Evolutionary conservation across 208 protist genomes (phyloP).

Genomic region (Acanthamoeba triangularis): DNA sequence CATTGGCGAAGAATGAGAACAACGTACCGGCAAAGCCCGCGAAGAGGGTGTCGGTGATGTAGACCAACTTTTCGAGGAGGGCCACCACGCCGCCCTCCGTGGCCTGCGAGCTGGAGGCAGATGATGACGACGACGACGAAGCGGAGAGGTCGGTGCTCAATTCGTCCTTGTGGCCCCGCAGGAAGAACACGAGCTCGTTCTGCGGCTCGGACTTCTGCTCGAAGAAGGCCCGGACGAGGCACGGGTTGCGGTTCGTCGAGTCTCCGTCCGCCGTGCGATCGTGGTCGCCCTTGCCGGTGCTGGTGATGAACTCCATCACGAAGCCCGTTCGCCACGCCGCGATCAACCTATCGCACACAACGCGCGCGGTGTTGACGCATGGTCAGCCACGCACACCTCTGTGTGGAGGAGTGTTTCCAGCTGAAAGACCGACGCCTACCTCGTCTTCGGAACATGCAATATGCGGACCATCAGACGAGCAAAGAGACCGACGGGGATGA

Average conservation of each 20-base stretch:
- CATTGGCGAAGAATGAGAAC: not conserved
- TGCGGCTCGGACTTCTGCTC: constrained; percentile 9
- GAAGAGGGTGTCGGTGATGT: constrained; percentile 51
- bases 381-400: not conserved
- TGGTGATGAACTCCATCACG: constrained; percentile 23
- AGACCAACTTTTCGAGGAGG: constrained; percentile 60
- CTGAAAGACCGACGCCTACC: not conserved
- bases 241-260: not conserved
- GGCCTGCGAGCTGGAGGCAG: not conserved
- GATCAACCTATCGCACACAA: constrained; percentile 12
- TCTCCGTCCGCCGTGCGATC: not conserved
- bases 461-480: constrained; percentile 65
- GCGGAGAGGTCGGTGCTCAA: not conserved
- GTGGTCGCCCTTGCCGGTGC: not conserved
- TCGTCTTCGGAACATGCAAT: constrained; percentile 67
- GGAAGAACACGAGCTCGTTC: not conserved
- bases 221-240: constrained; percentile 29
- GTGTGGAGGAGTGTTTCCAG: too few species aligned
- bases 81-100: not conserved
- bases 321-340: constrained; percentile 13
- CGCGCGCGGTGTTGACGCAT: not conserved
- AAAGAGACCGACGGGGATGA: constrained; percentile 61
- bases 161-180: constrained; percentile 46
- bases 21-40: constrained; percentile 18
- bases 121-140: not conserved